These are phyloP conservation scores for Magnaporthiopsis incrustans DNA, from an alignment of 2,329 filamentous ascomycete genomes.

Conservation along the genomic window DNA sequence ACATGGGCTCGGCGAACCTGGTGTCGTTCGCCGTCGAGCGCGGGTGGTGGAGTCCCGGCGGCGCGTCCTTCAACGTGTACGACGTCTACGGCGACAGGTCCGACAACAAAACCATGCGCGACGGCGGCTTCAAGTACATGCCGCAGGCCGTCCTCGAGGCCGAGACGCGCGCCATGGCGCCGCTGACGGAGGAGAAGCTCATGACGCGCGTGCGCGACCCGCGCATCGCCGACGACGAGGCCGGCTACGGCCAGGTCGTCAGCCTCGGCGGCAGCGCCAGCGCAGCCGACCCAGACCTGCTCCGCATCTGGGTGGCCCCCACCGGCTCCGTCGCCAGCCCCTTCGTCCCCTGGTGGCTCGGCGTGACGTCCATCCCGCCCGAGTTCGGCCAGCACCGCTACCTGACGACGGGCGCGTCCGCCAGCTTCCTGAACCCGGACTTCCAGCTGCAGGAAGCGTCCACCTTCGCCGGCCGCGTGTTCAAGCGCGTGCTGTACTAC, in stretches of 20 bases:
- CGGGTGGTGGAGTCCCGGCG: neutral
- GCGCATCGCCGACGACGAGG: conserved; percentile 6
- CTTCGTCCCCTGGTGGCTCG: no score
- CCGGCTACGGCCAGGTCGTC: conserved; percentile 1
- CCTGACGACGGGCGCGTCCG: no score
- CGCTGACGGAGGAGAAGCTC: conserved; percentile 3
- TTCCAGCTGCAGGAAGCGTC: no score
- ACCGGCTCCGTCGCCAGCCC: no score
- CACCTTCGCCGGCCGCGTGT: no score
- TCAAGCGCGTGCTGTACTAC: no score
- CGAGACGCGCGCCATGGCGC: conserved; percentile 4
- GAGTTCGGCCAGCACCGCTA: no score
- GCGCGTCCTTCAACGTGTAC: conserved; percentile 2
- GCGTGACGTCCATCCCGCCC: no score
- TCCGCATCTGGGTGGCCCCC: neutral
- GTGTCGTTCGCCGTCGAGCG: conserved; percentile 4
- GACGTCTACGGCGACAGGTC: neutral
- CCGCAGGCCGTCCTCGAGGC: conserved; percentile 2
- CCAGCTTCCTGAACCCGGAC: no score
- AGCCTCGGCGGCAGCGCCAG: neutral
- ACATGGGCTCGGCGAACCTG: conserved; percentile 4
- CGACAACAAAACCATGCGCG: neutral
- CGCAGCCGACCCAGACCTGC: neutral
- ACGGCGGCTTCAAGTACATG: conserved; percentile 7
- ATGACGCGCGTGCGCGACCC: conserved; percentile 3